Percentiles rank a stretch among this genome's conserved stretches.
Conservation (phyloP, 768 basidiomycete species). For the Galerina marginata region DNA sequence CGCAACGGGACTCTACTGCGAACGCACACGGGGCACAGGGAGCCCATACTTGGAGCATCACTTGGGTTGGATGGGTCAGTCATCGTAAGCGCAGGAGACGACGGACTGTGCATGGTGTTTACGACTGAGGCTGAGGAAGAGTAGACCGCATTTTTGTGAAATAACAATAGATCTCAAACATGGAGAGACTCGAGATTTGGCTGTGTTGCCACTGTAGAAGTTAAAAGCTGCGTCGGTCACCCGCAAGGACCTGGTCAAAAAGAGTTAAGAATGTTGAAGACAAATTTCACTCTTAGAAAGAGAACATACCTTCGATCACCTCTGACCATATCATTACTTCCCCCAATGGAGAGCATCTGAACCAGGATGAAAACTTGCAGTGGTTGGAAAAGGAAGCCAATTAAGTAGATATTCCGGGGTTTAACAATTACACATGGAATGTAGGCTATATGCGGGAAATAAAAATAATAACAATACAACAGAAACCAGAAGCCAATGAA, state of each 20-base stretch:
- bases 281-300: neutral
- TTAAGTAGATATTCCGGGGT: too few relatives aligned
- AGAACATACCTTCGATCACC: too few relatives aligned
- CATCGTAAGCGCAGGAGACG: constrained; percentile 89
- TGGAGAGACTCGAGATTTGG: too few relatives aligned
- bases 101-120: constrained; percentile 85
- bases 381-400: too few relatives aligned
- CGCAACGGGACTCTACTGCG: constrained; percentile 80
- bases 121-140: constrained; percentile 61
- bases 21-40: constrained; percentile 84
- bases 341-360: too few relatives aligned
- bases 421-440: too few relatives aligned
- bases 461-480: neutral
- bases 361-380: too few relatives aligned
- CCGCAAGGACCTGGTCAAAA: too few relatives aligned
- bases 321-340: too few relatives aligned
- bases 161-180: neutral
- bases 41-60: constrained; percentile 75
- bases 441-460: neutral
- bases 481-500: neutral
- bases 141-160: neutral
- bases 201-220: too few relatives aligned
- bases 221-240: too few relatives aligned
- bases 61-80: constrained; percentile 74
- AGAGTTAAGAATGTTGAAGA: neutral